These are phyloP conservation scores for Krasilnikovozyma curviuscula DNA, from an alignment of 768 basidiomycete species.

Conservation along the genomic window DNA sequence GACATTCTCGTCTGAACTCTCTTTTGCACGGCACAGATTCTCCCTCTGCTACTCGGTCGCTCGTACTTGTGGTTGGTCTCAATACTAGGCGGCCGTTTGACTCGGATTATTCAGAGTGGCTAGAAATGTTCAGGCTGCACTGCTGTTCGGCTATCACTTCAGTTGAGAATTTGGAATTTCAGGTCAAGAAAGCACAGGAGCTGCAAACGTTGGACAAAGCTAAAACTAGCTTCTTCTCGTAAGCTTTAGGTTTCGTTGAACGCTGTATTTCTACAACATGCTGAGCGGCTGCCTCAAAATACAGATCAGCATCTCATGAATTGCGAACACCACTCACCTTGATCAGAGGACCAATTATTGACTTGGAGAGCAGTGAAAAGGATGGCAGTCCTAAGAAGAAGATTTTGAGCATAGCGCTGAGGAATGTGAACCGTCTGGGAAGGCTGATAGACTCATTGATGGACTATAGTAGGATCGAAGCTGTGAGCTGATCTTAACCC, in stretches of 20 bases:
- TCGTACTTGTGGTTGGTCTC: conserved; percentile 19
- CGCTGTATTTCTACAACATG: background rate
- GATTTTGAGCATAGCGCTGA: conserved; percentile 14
- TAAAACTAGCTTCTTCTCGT: background rate
- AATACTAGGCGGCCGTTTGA: conserved; percentile 21
- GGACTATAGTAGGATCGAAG: conserved; percentile 17
- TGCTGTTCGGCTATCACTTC: conserved; percentile 15
- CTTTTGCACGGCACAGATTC: too few species aligned
- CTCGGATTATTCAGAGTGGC: conserved; percentile 19
- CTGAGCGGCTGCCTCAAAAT: background rate
- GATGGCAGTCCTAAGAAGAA: conserved; percentile 13
- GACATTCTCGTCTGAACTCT: too few species aligned
- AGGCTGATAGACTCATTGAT: conserved; percentile 28
- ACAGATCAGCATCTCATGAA: conserved; percentile 17
- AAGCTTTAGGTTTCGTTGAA: background rate
- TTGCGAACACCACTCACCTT: conserved; percentile 22
- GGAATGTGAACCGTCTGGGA: conserved; percentile 26
- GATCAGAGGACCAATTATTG: conserved; percentile 19
- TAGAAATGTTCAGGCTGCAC: conserved; percentile 15
- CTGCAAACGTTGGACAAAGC: background rate
- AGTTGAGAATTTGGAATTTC: conserved; percentile 18
- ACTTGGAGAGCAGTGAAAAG: conserved; percentile 9
- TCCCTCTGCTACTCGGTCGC: too few species aligned
- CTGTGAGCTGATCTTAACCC: background rate
- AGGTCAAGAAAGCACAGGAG: conserved; percentile 18